A percentile compares a stretch with the other conserved stretches of the same genome.
Evolutionary conservation across 305 asterid species (phyloP).

Genomic region (Lippia alba): DNA sequence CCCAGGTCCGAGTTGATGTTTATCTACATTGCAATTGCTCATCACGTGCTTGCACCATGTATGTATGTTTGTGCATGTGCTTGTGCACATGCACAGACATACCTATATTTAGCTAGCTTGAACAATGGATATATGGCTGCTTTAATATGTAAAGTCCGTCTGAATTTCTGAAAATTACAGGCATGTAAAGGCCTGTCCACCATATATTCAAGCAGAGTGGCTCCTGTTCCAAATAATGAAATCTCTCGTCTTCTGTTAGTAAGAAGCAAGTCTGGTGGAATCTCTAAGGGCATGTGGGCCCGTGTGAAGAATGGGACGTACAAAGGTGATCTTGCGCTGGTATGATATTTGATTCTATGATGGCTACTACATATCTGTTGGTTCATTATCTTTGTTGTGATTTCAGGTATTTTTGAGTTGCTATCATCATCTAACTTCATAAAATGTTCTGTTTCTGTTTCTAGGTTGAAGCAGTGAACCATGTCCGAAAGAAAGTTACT

Average conservation of each 20-base stretch:
- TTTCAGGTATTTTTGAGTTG: conserved; percentile 8
- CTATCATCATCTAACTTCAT: conserved; percentile 27
- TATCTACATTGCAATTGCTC: conserved; percentile 11
- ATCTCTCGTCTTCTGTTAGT: conserved; percentile 59
- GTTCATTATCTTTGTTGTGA: conserved; percentile 14
- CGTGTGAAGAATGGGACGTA: conserved; percentile 95
- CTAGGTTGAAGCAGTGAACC: conserved; percentile 78
- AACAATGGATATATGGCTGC: not conserved
- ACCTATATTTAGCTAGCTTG: not conserved
- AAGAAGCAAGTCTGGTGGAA: conserved; percentile 67
- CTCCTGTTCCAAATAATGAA: conserved; percentile 65
- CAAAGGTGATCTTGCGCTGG: conserved; percentile 95
- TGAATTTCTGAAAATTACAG: conserved; percentile 47
- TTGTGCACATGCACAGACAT: not conserved
- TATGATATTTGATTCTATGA: conserved; percentile 34
- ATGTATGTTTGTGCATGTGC: not conserved
- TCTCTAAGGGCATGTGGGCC: conserved; percentile 86
- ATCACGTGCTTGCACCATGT: conserved; percentile 14
- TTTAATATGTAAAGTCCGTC: conserved; percentile 28
- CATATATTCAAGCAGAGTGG: conserved; percentile 68
- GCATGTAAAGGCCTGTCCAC: conserved; percentile 81
- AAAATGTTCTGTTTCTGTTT: conserved; percentile 34
- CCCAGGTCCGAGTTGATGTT: conserved; percentile 6
- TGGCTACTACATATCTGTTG: conserved; percentile 15
- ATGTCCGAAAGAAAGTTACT: conserved; percentile 70